Evolutionary conservation across 1,284 basidiomycete species (phyloP).

Genomic region (Microbotryum saponariae): DNA sequence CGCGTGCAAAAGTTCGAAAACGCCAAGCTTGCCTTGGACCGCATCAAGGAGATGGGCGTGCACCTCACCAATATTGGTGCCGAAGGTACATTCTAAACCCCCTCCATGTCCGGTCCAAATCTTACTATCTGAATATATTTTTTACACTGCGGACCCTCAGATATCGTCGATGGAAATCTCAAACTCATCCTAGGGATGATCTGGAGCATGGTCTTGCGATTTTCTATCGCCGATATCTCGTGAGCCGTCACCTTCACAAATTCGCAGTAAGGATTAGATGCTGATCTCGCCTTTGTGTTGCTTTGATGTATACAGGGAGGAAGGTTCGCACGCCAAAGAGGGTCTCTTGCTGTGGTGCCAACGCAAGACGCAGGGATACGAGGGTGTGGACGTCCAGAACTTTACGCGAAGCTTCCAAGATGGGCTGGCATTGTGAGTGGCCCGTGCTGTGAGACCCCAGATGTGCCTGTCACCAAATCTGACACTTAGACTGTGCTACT

Average conservation of each 20-base stretch:
- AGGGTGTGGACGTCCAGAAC: constrained; percentile 85
- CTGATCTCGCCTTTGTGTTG: no score
- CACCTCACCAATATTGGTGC: constrained; percentile 96
- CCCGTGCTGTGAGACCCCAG: neutral
- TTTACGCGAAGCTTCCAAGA: constrained; percentile 89
- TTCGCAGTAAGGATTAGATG: neutral
- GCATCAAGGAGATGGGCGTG: constrained; percentile 88
- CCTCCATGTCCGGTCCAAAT: neutral
- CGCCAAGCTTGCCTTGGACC: constrained; percentile 89
- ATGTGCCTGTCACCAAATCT: no score
- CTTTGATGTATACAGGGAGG: constrained; percentile 58
- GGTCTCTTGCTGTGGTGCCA: constrained; percentile 96
- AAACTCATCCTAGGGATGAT: constrained; percentile 99
- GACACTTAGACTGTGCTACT: no score
- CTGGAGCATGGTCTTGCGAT: constrained; percentile 93
- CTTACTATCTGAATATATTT: neutral
- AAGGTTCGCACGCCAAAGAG: constrained; percentile 93
- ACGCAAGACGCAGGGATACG: constrained; percentile 84
- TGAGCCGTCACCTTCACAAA: constrained; percentile 42
- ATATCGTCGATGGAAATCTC: constrained; percentile 94
- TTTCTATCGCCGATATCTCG: constrained; percentile 97
- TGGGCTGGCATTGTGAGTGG: constrained; percentile 79
- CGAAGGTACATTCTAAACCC: constrained; percentile 50
- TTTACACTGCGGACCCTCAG: constrained; percentile 44
- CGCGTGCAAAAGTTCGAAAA: constrained; percentile 97